phyloP scores from a whole-genome alignment of 2,329 filamentous ascomycete genomes.

The Beauveria sp. region DNA sequence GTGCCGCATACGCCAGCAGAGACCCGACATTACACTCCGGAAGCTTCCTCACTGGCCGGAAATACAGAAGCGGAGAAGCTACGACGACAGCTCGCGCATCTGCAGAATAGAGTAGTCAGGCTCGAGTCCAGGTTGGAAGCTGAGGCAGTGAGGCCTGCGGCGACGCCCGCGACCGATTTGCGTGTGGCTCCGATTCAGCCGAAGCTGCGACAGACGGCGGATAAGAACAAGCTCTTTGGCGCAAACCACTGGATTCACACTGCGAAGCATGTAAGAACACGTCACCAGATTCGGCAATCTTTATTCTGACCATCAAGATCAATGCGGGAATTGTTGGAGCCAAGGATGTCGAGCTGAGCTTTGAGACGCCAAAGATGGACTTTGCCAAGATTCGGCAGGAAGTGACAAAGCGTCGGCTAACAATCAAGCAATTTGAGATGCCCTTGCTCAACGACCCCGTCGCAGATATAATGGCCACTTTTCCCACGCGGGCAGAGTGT shows the following conservation, averaged over 20 bases:
- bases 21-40: neutral
- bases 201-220: neutral
- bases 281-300: neutral
- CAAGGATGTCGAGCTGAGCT: conserved; percentile 6
- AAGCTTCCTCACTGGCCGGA: neutral
- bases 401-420: neutral
- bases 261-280: neutral
- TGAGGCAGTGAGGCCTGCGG: neutral
- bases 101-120: neutral
- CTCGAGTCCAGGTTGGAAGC: neutral
- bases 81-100: neutral
- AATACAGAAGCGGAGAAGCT: neutral
- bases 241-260: conserved; percentile 7
- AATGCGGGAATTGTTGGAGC: neutral
- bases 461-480: neutral
- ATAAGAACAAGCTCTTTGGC: conserved; percentile 8
- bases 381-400: conserved; percentile 4
- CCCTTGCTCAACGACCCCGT: conserved; percentile 3
- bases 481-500: neutral
- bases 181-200: neutral
- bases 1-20: neutral
- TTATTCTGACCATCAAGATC: neutral
- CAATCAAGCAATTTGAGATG: conserved; percentile 7
- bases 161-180: neutral
- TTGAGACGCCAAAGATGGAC: conserved; percentile 7